These are phyloP conservation scores for Exophiala sideris DNA, from an alignment of 2,329 filamentous ascomycete genomes.

Conservation along the genomic window DNA sequence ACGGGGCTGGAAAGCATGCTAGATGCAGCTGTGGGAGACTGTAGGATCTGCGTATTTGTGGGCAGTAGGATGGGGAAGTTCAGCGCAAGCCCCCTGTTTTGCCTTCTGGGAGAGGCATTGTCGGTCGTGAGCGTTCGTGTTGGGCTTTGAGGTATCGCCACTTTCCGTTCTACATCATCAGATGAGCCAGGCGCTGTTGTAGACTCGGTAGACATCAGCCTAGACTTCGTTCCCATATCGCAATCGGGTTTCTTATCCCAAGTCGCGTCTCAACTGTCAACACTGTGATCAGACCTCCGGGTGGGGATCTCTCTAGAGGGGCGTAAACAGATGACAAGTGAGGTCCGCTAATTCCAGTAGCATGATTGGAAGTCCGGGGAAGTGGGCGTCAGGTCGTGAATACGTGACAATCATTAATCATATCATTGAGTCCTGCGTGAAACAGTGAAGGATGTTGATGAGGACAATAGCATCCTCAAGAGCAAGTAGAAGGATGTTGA, in stretches of 20 bases:
- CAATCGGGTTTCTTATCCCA: neutral
- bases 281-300: neutral
- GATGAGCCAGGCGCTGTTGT: neutral
- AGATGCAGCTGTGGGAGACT: conserved; percentile 34
- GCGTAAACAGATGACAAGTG: neutral
- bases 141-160: conserved; percentile 3
- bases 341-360: too few relatives aligned
- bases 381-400: neutral
- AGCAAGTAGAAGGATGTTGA: neutral
- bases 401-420: neutral
- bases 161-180: neutral
- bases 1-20: conserved; percentile 20
- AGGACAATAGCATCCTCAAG: neutral
- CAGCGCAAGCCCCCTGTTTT: conserved; percentile 45
- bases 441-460: neutral
- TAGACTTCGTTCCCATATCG: conserved; percentile 1
- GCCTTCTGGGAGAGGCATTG: conserved; percentile 31
- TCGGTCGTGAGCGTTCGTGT: conserved; percentile 5
- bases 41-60: conserved; percentile 21
- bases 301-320: neutral
- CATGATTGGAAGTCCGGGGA: too few relatives aligned
- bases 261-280: neutral
- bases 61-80: conserved; percentile 46
- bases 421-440: neutral
- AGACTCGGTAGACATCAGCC: conserved; percentile 4